These are phyloP conservation scores for Wickerhamiella azyma DNA, from an alignment of 805 yeast species.

Conservation along the genomic window DNA sequence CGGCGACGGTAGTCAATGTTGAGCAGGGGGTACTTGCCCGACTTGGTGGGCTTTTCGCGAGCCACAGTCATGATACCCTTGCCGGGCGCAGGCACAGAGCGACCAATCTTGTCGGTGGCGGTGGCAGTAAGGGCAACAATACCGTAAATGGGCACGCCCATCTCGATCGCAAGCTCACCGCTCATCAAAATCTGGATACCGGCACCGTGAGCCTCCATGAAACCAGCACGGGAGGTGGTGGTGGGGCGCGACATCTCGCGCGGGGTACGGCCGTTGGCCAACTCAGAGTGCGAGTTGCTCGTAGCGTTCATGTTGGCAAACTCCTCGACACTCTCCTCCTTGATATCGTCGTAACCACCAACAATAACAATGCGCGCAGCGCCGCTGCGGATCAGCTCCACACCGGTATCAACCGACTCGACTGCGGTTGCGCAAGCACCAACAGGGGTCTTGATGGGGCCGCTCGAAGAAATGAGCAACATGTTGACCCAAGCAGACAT, in stretches of 20 bases:
- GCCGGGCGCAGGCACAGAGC: conserved; percentile 99
- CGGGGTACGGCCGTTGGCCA: conserved; percentile 94
- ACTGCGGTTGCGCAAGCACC: conserved; percentile 99
- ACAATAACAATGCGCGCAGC: conserved; percentile 93
- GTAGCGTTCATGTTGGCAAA: conserved; percentile 99
- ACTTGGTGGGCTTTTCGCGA: conserved; percentile 50
- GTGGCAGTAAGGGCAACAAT: conserved; percentile 88
- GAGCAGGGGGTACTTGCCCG: conserved; percentile 67
- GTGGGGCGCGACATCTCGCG: conserved; percentile 98
- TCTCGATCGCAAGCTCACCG: conserved; percentile 82
- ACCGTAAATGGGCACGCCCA: conserved; percentile 99
- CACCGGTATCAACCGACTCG: conserved; percentile 93
- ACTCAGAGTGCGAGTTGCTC: conserved; percentile 74
- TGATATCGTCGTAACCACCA: conserved; percentile 99
- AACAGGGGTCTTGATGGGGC: conserved; percentile 98
- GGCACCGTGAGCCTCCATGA: conserved; percentile 99
- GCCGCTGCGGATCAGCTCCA: conserved; percentile 82
- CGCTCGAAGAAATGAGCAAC: conserved; percentile 91
- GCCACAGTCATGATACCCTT: conserved; percentile 98
- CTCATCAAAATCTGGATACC: conserved; percentile 96
- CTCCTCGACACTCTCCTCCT: conserved; percentile 96
- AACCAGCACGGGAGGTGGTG: conserved; percentile 90
- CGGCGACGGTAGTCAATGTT: conserved; percentile 87
- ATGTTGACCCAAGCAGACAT: conserved; percentile 99
- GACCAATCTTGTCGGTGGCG: conserved; percentile 96